Evolutionary conservation across 2,329 filamentous ascomycete species (phyloP).

Genomic region (Arthrobotrys conoides): DNA sequence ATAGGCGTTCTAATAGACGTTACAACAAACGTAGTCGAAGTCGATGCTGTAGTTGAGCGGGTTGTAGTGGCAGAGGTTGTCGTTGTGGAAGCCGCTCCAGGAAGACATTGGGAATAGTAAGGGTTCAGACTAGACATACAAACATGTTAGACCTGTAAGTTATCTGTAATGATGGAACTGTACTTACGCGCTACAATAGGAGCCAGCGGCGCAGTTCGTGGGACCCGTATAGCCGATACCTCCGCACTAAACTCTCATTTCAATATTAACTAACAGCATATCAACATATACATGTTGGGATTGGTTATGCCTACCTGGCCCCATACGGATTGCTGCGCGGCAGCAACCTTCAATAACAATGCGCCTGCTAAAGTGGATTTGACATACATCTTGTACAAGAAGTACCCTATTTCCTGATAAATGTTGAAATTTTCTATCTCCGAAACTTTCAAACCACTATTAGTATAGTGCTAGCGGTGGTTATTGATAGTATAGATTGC

Average conservation of each 20-base stretch:
- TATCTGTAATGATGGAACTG: background rate
- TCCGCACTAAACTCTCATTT: slow-evolving; percentile 25
- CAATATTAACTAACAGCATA: no score
- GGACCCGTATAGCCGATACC: slow-evolving; percentile 37
- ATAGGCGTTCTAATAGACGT: no score
- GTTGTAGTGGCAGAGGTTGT: slow-evolving; percentile 13
- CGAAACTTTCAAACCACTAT: background rate
- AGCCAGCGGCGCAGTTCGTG: slow-evolving; percentile 28
- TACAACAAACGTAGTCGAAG: no score
- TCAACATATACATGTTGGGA: no score
- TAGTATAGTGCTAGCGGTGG: no score
- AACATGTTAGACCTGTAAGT: background rate
- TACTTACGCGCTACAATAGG: slow-evolving; percentile 36
- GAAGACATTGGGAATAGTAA: slow-evolving; percentile 40
- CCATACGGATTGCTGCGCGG: slow-evolving; percentile 40
- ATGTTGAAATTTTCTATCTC: background rate
- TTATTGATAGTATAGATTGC: no score
- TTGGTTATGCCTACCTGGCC: slow-evolving; percentile 17
- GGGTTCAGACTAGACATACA: slow-evolving; percentile 28
- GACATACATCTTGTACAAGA: slow-evolving; percentile 17
- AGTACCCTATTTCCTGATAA: background rate
- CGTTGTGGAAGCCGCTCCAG: slow-evolving; percentile 22
- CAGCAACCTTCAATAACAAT: slow-evolving; percentile 29
- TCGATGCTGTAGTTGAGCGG: slow-evolving; percentile 21
- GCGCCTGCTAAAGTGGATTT: slow-evolving; percentile 21